Evolutionary conservation across 176 grass and related monocot genomes (phyloP), one percentile per base, ranked within the genome.

Genomic region (Olyra latifolia): DNA sequence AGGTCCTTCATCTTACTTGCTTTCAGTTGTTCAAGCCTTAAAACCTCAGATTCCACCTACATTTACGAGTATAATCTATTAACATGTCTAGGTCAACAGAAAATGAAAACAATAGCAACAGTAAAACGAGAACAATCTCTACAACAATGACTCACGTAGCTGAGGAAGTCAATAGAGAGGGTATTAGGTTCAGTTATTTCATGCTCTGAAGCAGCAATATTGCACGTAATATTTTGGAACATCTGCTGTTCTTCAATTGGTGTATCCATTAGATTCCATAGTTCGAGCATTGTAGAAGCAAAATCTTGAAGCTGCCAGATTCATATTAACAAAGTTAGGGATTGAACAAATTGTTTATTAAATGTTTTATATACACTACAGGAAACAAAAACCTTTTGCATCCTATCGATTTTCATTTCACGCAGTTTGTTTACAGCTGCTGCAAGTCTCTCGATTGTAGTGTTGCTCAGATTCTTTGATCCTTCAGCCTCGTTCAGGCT

Each of bases 191-290:
- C 88, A 1, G 86, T 95, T 43, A 98, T 74, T 89, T 98, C 96
- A 78, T 95, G 62, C 73, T 95, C 88, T 6, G 84, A 93, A 77
- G 88, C 88, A 71, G 90, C 90, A 75, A 93, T 90, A 68, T 92
- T 98, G 45, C 84, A 77, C 1, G 92, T 93, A 42, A 98, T 82
- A 61, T 89, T 93, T 77, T 88, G 92, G 84, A 98, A 98, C 74
- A 87, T 65, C 83, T 93, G 84, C 75, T 95, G 92, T 62, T 98
- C 96, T 91, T 93, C 90, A 19, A 89, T 69, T 66, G 96, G 92
- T 57, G 90, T 93, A 53, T 98, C 92, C 96, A 98, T 93, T 39
- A 98, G 80, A 83, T 95, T 91, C 96, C 96, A 95, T 53, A 98
- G 75, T 64, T 93, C 90, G 46, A 98, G 86, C 88, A 98, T 88